These are phyloP conservation scores for Kodamaea kaohsiungensis DNA, from an alignment of 805 yeast species.

Conservation along the genomic window DNA sequence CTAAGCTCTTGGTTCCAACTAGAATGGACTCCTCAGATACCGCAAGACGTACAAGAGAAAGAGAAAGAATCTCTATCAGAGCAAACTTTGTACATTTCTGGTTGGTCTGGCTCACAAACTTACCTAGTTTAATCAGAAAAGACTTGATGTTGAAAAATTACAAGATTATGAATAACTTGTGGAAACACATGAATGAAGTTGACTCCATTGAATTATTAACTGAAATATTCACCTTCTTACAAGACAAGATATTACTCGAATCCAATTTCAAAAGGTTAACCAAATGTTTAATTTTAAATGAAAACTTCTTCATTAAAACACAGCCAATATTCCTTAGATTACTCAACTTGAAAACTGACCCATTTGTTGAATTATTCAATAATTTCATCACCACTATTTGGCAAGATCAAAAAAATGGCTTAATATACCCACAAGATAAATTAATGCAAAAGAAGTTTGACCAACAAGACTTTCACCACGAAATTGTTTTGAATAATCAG, in stretches of 20 bases:
- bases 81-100: conserved; percentile 61
- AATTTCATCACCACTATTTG: conserved; percentile 51
- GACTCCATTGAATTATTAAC: conserved; percentile 49
- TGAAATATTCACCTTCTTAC: conserved; percentile 48
- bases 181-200: conserved; percentile 57
- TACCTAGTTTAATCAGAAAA: conserved; percentile 59
- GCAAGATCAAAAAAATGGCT: conserved; percentile 51
- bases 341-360: conserved; percentile 5
- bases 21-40: conserved; percentile 37
- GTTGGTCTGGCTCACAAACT: conserved; percentile 48
- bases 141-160: conserved; percentile 55
- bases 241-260: conserved; percentile 56
- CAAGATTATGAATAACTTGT: conserved; percentile 63
- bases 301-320: conserved; percentile 63
- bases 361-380: conserved; percentile 39
- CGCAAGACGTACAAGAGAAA: conserved; percentile 34
- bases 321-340: conserved; percentile 45
- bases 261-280: conserved; percentile 60
- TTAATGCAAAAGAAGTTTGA: conserved; percentile 39
- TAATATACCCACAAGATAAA: conserved; percentile 47
- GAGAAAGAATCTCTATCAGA: conserved; percentile 50
- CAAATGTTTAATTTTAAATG: conserved; percentile 77
- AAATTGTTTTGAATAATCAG: conserved; percentile 37
- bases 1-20: conserved; percentile 60
- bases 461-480: conserved; percentile 34